These are phyloP conservation scores for Thermothielavioides terrestris DNA, from an alignment of 495 filamentous ascomycete genomes.

Conservation along the genomic window DNA sequence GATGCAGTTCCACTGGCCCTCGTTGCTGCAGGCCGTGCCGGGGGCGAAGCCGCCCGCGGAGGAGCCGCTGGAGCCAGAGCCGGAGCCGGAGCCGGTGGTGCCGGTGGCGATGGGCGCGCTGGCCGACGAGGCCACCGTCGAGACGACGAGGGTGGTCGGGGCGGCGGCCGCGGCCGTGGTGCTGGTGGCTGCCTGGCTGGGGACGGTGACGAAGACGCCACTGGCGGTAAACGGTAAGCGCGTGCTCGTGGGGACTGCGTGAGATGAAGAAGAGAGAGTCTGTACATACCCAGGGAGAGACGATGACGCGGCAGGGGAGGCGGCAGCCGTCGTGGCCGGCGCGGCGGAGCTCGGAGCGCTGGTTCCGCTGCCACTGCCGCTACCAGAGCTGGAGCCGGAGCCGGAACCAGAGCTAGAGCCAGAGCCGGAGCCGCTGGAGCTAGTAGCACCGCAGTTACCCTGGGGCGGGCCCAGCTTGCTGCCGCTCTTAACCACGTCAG, in stretches of 20 bases:
- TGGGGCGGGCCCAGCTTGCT: slow-evolving; percentile 18
- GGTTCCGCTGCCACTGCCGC: neutral
- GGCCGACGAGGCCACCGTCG: slow-evolving; percentile 10
- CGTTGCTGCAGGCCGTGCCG: slow-evolving; percentile 39
- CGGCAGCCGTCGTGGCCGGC: slow-evolving; percentile 10
- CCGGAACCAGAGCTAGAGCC: slow-evolving; percentile 3
- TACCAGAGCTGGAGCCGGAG: slow-evolving; percentile 5
- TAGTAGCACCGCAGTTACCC: slow-evolving; percentile 18
- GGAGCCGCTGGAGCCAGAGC: slow-evolving; percentile 8
- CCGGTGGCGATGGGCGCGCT: slow-evolving; percentile 12
- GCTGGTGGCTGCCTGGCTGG: slow-evolving; percentile 3
- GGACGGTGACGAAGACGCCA: slow-evolving; percentile 25
- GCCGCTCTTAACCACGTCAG: slow-evolving; percentile 41
- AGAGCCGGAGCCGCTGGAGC: slow-evolving; percentile 1
- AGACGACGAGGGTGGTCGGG: slow-evolving; percentile 11
- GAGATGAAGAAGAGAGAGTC: neutral
- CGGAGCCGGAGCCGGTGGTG: slow-evolving; percentile 6
- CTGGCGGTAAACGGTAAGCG: slow-evolving; percentile 5
- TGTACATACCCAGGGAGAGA: slow-evolving; percentile 14
- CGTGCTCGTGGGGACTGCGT: neutral
- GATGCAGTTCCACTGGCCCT: slow-evolving; percentile 60
- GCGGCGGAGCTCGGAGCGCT: slow-evolving; percentile 6
- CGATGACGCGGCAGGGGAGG: neutral
- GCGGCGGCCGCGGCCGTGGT: neutral
- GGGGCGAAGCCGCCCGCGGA: slow-evolving; percentile 13